Conservation (phyloP, 106 monocot genomes). For the Amphibolis antarctica region DNA sequence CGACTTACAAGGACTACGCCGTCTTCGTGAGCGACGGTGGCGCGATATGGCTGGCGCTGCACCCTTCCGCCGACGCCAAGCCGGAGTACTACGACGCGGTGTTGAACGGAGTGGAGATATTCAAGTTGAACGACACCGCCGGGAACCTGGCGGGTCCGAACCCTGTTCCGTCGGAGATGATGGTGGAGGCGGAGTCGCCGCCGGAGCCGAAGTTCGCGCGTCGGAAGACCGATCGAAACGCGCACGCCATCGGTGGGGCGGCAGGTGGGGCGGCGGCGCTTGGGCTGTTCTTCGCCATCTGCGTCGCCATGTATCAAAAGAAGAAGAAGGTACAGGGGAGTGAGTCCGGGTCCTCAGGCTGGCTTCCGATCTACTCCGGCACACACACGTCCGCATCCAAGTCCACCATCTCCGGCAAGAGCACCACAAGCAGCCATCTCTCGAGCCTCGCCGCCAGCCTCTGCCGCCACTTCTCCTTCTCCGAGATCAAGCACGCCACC, state of each 20-base stretch:
- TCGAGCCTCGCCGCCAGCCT: slow-evolving; percentile 36
- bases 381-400: neutral
- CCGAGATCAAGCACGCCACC: slow-evolving; percentile 54
- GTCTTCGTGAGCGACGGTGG: neutral
- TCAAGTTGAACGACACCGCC: slow-evolving; percentile 21
- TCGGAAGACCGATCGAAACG: neutral
- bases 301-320: neutral
- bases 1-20: slow-evolving; percentile 22
- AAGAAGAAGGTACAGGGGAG: too few species aligned
- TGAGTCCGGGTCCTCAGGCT: too few species aligned
- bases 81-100: slow-evolving; percentile 34
- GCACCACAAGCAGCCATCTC: too few species aligned
- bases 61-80: slow-evolving; percentile 4
- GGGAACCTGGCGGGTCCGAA: slow-evolving; percentile 41
- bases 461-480: slow-evolving; percentile 63
- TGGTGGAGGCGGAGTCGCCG: neutral
- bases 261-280: neutral
- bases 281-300: neutral
- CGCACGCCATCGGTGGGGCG: neutral
- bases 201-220: neutral
- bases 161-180: slow-evolving; percentile 2
- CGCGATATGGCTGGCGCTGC: slow-evolving; percentile 26
- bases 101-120: slow-evolving; percentile 47
- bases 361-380: neutral
- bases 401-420: neutral